Evolutionary conservation across 2,329 filamentous ascomycete species (phyloP), one percentile per base, ranked within the genome.

Genomic region (Diaporthe destruens): DNA sequence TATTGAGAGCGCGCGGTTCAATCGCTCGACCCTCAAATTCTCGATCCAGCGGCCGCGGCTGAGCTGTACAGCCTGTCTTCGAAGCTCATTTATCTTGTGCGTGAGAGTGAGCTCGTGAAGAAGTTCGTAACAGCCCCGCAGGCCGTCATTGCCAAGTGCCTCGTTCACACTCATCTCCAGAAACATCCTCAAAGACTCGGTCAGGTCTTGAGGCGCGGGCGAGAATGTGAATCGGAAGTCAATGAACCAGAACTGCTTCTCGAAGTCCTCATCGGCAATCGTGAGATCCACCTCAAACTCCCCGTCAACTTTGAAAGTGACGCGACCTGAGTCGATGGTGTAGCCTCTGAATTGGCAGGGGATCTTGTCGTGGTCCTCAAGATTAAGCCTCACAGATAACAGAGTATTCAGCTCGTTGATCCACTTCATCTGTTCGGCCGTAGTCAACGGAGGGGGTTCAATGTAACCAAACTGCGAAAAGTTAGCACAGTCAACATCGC

Each of bases 211-310:
- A 0, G 93, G 87, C 0, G 91, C 87, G 1, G 96, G 96, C 11
- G 85, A 87, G 80, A 97, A 99, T 18, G 91, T 84, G 77, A 97
- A 95, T 73, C 95, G 90, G 77, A 98, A 91, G 80, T 98, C 95
- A 74, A 98, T 93, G 79, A 98, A 98, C 87, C 93, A 98, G 79
- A 97, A 97, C 77, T 97, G 95, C 69, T 93, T 92, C 42, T 91
- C 86, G 23, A 91, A 89, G 76, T 96, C 92, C 79, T 98, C 95
- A 76, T 95, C 93, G 23, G 93, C 94, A 75, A 98, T 93, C 0
- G 95, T 95, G 67, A 99, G 88, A 80, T 98, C 96, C 25, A 98
- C 90, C 80, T 98, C 96, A 77, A 98, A 98, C 80, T 98, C 96
- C 69, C 90, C 89, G 3, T 89, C 85, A 1, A 98, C 93, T 59